Evolutionary conservation across 345 rosid species (phyloP), one percentile per base, ranked within the genome.

Genomic region (Brassica nigra): DNA sequence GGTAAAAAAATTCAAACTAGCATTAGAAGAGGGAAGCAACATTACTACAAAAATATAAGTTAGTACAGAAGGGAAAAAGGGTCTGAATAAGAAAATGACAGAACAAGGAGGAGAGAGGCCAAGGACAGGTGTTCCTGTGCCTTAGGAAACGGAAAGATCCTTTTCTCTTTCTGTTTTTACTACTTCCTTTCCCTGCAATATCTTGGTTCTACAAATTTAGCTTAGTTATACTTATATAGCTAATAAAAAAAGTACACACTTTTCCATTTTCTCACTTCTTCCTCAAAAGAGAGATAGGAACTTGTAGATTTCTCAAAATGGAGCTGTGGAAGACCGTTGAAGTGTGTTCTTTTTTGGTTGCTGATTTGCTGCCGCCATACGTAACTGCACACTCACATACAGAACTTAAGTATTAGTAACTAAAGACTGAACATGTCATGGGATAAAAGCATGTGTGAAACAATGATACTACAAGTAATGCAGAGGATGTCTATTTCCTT

Each of bases 291-390:
- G 80, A 30, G 59, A 70, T 1, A 76, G 66, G 52, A 74, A 65
- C 65, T 76, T 44, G 77, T 69, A 54, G 76, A 76, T 69, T 84
- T 59, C 86, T 93, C 86, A 93, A 83, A 93, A 90, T 86, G 95
- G 95, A 55, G 98, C 93, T 28, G 93, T 91, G 70, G 86, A 85
- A 66, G 92, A 74, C 78, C 94, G 83, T 20, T 76, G 84, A 30
- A 90, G 89, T 29, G 75, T 75, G 77, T 64, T 83, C 85, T 82
- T 88, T 78, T 77, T 82, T 58, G 83, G 84, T 49, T 77, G 80
- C 54, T 86, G 90, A 76, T 76, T 80, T 6, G 89, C 88, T 63
- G 85, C 90, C 8, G 83, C 91, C 68, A 76, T 3, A 54, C 71
- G 36, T 77, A 85, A 66, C 97, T 93, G 89, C 78, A 83, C 44